Evolutionary conservation across 768 basidiomycete genomes (phyloP), one percentile per base, ranked within the genome.

Genomic region (Termitomyces sp.): DNA sequence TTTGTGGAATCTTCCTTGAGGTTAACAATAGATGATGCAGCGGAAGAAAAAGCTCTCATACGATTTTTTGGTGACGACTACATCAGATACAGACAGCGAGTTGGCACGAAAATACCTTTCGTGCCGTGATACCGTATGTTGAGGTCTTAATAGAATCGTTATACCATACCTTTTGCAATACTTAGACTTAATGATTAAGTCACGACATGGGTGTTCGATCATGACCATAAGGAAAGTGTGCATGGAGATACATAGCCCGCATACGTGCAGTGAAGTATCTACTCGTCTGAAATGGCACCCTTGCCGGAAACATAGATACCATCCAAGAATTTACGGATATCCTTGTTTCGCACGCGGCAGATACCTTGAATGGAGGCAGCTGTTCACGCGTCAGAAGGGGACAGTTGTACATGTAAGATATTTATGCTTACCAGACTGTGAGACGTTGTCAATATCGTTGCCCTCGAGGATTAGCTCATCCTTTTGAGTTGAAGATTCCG

Each of bases 321-420:
- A 73, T 96, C 93, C 75, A 97, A 82, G 84, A 98, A 97, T 84
- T 98, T 97, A 71, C 96, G 94, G 79, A 98, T 98, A 84, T 96
- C 96, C 84, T 99, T 99, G 90, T 98, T 97, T 77, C 94, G 91
- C 71, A 99, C 97, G 68, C 90, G 87, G 82, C 94, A 97, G 63
- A 90, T 83, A 68, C 96, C 96, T 75, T 98, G 97, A 74, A 99
- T 98, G 45, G 92, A 92, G 51, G 97, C 97, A 63, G 97, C 94
- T 89, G 63, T 46, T 22, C 20, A 52, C 2, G 35, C 51, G 50
- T 62, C 45, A 63, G 32, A 59, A 12, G 64, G 18, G 35, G 46
- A 42, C 49, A 24, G 18, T 9, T 28, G 49, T 36, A 15, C 36
- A 22, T 57, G 28, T 13, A 50, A 22, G 46, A 32, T 7, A 20